phyloP scores from a whole-genome alignment of 495 filamentous ascomycete species.

The Hypoxylon rickii region DNA sequence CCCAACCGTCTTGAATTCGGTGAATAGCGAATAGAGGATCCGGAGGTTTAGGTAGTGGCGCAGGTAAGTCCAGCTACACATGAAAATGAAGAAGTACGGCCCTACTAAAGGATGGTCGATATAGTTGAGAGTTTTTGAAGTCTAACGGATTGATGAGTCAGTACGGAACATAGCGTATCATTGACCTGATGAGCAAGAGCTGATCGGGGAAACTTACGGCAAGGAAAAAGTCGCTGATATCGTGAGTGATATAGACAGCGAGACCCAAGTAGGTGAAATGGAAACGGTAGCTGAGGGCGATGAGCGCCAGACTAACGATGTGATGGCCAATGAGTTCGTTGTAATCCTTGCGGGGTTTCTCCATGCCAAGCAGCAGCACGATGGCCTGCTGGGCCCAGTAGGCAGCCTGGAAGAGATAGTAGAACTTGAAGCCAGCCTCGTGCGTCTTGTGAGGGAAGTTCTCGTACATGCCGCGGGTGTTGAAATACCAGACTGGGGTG shows the following conservation, averaged over 20 bases:
- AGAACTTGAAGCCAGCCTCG: conserved; percentile 83
- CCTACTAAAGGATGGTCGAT: conserved; percentile 74
- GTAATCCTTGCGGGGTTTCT: conserved; percentile 94
- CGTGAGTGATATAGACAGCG: conserved; percentile 95
- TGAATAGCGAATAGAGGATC: conserved; percentile 84
- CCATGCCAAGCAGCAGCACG: conserved; percentile 84
- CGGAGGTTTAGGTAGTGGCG: conserved; percentile 89
- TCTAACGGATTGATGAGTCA: conserved; percentile 53
- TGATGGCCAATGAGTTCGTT: conserved; percentile 93
- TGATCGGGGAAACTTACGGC: conserved; percentile 66
- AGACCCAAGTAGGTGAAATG: conserved; percentile 99
- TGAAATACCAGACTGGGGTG: conserved; percentile 95
- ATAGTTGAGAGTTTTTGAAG: conserved; percentile 94
- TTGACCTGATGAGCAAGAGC: not conserved
- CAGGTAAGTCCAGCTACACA: conserved; percentile 85
- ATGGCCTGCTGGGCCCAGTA: conserved; percentile 97
- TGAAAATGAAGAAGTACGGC: conserved; percentile 86
- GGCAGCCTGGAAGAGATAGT: conserved; percentile 90
- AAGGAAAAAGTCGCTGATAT: conserved; percentile 95
- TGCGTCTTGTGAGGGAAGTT: conserved; percentile 85
- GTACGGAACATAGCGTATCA: not conserved
- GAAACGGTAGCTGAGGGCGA: conserved; percentile 89
- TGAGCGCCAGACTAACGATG: conserved; percentile 87
- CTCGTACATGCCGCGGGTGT: conserved; percentile 87
- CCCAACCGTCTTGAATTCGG: conserved; percentile 85